These are phyloP conservation scores for Kazachstania taianensis DNA, from an alignment of 805 yeast genomes.

Conservation along the genomic window DNA sequence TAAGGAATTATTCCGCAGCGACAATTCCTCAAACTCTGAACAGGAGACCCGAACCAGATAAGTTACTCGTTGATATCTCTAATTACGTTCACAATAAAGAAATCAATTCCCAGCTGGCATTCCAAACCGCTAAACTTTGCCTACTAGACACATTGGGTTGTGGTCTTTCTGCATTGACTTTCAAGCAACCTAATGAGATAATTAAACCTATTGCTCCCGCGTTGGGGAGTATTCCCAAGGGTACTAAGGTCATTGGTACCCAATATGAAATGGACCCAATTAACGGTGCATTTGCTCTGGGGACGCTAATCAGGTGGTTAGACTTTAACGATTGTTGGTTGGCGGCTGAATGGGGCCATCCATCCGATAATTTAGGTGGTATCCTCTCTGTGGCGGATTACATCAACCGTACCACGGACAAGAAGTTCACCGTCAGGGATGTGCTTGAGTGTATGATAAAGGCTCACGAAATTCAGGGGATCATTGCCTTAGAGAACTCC, in stretches of 20 bases:
- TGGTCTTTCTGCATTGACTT: conserved; percentile 48
- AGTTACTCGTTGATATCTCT: conserved; percentile 40
- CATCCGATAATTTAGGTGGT: conserved; percentile 51
- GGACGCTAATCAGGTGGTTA: conserved; percentile 49
- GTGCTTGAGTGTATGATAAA: conserved; percentile 48
- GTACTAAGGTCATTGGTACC: conserved; percentile 48
- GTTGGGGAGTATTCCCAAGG: conserved; percentile 40
- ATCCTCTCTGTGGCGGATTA: conserved; percentile 50
- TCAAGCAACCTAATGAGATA: conserved; percentile 37
- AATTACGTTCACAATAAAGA: conserved; percentile 39
- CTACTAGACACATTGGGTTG: conserved; percentile 50
- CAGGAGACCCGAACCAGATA: conserved; percentile 42
- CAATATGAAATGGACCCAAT: conserved; percentile 42
- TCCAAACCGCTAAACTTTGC: conserved; percentile 46
- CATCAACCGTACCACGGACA: conserved; percentile 36
- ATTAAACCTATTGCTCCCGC: conserved; percentile 46
- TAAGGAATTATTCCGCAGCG: no score
- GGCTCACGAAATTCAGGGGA: conserved; percentile 57
- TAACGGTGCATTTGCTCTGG: conserved; percentile 48
- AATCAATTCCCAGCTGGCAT: conserved; percentile 38
- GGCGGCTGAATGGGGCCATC: conserved; percentile 66
- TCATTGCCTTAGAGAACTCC: conserved; percentile 48
- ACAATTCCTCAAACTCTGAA: no score
- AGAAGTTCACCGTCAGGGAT: conserved; percentile 38
- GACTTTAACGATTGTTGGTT: conserved; percentile 58